Evolutionary conservation across 148 eudicot species (phyloP).

Genomic region (Pharnaceum exiguum): DNA sequence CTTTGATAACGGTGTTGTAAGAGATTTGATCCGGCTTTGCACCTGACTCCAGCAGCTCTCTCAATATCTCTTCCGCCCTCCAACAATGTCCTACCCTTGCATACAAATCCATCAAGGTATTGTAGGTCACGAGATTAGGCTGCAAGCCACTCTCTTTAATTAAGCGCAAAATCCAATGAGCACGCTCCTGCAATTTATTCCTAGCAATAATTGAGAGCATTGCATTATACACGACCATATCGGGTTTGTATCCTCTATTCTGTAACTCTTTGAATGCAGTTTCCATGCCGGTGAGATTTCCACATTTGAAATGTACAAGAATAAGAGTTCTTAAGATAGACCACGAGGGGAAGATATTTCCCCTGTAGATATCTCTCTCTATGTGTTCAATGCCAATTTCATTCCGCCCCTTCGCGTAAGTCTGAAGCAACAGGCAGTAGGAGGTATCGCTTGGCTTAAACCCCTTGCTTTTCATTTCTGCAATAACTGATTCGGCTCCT

Average conservation of each 20-base stretch:
- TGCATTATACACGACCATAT: constrained; percentile 67
- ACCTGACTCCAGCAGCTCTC: constrained; percentile 34
- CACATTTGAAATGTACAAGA: constrained; percentile 64
- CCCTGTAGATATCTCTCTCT: constrained; percentile 55
- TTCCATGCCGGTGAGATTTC: constrained; percentile 67
- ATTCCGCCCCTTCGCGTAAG: constrained; percentile 71
- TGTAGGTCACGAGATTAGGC: constrained; percentile 81
- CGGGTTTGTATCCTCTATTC: constrained; percentile 70
- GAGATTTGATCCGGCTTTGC: constrained; percentile 78
- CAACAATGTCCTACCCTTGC: constrained; percentile 78
- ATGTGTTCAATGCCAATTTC: constrained; percentile 53
- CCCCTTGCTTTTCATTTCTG: constrained; percentile 77
- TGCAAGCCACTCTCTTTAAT: constrained; percentile 53
- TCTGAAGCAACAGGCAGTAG: constrained; percentile 67
- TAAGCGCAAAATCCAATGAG: constrained; percentile 46
- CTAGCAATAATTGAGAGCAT: constrained; percentile 78
- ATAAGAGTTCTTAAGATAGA: constrained; percentile 69
- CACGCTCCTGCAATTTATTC: constrained; percentile 66
- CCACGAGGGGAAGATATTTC: constrained; percentile 80
- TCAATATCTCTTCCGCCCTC: constrained; percentile 79
- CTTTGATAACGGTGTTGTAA: constrained; percentile 87
- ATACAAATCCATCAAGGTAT: constrained; percentile 81
- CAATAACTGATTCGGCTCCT: constrained; percentile 63
- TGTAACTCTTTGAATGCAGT: constrained; percentile 62
- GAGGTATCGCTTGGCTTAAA: constrained; percentile 79